Percentiles rank a stretch among this genome's conserved stretches.
Conservation (phyloP, 345 rosid genomes). For the Trapa bicornis region DNA sequence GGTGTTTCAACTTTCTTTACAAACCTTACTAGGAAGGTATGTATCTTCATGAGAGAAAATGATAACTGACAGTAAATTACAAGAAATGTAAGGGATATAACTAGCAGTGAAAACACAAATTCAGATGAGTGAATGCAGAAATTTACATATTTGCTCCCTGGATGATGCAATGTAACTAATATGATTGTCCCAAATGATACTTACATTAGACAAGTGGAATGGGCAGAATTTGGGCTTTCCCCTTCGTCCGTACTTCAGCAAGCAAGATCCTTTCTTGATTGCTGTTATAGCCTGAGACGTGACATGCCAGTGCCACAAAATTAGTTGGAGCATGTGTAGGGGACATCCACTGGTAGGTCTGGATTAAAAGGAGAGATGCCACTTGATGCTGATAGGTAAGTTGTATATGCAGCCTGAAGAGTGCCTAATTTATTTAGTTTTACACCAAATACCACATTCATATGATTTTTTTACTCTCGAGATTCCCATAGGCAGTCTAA, state of each 20-base stretch:
- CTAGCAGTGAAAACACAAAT: not conserved
- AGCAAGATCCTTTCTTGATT: slow-evolving; percentile 74
- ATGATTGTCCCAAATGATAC: slow-evolving; percentile 7
- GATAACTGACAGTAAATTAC: not conserved
- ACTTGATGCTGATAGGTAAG: not conserved
- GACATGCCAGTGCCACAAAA: not conserved
- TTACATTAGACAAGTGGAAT: slow-evolving; percentile 67
- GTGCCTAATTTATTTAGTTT: not conserved
- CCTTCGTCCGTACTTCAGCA: slow-evolving; percentile 79
- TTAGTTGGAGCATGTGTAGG: not conserved
- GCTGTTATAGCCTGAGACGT: slow-evolving; percentile 51
- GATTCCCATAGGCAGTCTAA: not conserved
- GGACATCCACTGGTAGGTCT: not conserved
- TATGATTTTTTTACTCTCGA: not conserved
- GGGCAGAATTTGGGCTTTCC: slow-evolving; percentile 93
- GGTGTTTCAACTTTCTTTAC: not conserved
- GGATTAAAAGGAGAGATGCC: not conserved
- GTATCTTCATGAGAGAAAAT: not conserved
- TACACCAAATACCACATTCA: not conserved
- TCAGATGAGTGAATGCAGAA: not conserved
- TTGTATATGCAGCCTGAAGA: not conserved
- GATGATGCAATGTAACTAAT: not conserved
- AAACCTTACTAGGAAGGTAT: not conserved
- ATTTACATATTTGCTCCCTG: not conserved
- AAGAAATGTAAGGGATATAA: not conserved